Conservation (phyloP, 768 basidiomycete genomes). For the Fibroporia radiculosa region DNA sequence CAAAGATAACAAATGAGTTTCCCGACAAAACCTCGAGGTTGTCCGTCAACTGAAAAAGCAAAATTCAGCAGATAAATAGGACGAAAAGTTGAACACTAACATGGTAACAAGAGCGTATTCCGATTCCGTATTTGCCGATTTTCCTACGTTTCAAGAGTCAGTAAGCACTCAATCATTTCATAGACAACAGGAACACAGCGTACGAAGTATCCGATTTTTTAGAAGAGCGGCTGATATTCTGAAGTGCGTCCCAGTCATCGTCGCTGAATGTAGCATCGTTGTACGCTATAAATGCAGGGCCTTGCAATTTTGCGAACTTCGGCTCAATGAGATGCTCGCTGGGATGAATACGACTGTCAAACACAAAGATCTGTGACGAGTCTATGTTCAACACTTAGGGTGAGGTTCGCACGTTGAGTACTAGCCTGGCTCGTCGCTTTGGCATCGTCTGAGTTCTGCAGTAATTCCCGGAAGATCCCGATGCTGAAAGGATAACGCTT, state of each 20-base stretch:
- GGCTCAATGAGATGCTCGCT: slow-evolving; percentile 19
- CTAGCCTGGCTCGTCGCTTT: slow-evolving; percentile 36
- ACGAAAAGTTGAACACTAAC: slow-evolving; percentile 20
- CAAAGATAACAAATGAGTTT: slow-evolving; percentile 32
- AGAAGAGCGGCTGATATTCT: slow-evolving; percentile 36
- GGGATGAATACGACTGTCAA: slow-evolving; percentile 31
- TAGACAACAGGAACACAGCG: slow-evolving; percentile 15
- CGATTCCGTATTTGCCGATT: slow-evolving; percentile 47
- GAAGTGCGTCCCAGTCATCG: slow-evolving; percentile 37
- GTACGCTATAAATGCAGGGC: slow-evolving; percentile 39
- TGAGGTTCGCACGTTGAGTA: background rate
- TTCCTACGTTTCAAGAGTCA: slow-evolving; percentile 25
- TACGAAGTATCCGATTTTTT: slow-evolving; percentile 39
- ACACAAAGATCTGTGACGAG: slow-evolving; percentile 29
- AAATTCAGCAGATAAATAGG: too few relatives aligned
- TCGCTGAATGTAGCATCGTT: slow-evolving; percentile 36
- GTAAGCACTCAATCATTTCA: background rate
- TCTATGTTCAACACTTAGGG: background rate
- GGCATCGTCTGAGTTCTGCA: slow-evolving; percentile 47
- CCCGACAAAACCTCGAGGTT: slow-evolving; percentile 41
- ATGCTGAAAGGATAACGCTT: slow-evolving; percentile 38
- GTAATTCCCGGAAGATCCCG: slow-evolving; percentile 35
- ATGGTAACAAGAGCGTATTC: slow-evolving; percentile 45
- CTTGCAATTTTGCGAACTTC: slow-evolving; percentile 26
- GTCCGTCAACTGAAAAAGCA: slow-evolving; percentile 36